These are phyloP conservation scores for Fusarium armeniacum DNA, from an alignment of 2,329 filamentous ascomycete genomes.

Conservation along the genomic window DNA sequence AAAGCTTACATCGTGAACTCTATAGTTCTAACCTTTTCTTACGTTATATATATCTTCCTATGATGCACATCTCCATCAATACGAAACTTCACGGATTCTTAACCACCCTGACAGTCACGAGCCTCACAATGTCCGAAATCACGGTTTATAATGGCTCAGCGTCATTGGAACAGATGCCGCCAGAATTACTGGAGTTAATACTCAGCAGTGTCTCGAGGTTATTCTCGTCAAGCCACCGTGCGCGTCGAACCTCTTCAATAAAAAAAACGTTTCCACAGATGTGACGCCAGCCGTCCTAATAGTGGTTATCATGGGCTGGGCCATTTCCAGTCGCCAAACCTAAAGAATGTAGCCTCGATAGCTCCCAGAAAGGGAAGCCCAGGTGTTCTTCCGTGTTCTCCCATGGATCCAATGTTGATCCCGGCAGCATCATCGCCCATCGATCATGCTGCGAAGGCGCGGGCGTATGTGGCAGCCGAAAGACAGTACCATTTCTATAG, in stretches of 20 bases:
- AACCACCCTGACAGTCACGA: background rate
- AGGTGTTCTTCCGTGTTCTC: background rate
- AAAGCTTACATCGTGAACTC: background rate
- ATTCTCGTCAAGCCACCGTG: no score
- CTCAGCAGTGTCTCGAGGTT: background rate
- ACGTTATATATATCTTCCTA: background rate
- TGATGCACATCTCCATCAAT: background rate
- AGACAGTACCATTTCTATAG: background rate
- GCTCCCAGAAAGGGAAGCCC: background rate
- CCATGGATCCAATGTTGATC: no score
- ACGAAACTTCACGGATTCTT: background rate
- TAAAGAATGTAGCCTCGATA: accelerated
- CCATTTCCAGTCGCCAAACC: background rate
- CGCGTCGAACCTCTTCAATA: accelerated
- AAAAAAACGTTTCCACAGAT: background rate
- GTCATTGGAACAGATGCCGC: background rate
- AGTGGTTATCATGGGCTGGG: no score
- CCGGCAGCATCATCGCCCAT: background rate
- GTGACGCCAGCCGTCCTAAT: no score
- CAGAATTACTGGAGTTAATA: background rate
- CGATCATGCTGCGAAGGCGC: background rate
- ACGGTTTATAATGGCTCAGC: no score
- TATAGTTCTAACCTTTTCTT: background rate
- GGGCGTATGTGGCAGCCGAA: background rate
- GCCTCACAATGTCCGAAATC: background rate